Evolutionary conservation across 495 filamentous ascomycete genomes (phyloP).

Genomic region (Sphaerosporella brunnea): DNA sequence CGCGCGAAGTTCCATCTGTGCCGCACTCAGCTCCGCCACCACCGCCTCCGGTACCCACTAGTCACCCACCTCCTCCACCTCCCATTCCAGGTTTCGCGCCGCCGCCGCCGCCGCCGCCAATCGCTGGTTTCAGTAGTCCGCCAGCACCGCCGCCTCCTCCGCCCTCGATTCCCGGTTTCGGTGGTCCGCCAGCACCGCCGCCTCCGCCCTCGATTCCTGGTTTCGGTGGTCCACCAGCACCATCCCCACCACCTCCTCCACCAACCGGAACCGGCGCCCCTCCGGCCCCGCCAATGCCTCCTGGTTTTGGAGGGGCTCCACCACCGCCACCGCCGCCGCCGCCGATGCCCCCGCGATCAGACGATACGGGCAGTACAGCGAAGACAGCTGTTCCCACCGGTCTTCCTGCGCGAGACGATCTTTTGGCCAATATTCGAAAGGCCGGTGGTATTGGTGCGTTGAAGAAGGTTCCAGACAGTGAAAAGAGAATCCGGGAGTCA

Average conservation of each 20-base stretch:
- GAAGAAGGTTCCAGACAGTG: constrained; percentile 46
- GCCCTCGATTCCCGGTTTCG: constrained; percentile 19
- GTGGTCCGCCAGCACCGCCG: constrained; percentile 25
- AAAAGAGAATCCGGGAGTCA: constrained; percentile 13
- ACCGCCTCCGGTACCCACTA: constrained; percentile 13
- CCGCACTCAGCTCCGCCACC: constrained; percentile 22
- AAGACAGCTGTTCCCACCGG: constrained; percentile 36
- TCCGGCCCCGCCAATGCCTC: constrained; percentile 34
- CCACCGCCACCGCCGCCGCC: constrained; percentile 50
- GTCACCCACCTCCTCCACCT: constrained; percentile 23
- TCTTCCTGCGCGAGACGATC: constrained; percentile 35
- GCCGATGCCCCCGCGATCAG: constrained; percentile 34
- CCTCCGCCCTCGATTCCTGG: constrained; percentile 29
- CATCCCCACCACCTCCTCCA: constrained; percentile 29
- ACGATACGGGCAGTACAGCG: constrained; percentile 40
- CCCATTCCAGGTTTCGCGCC: constrained; percentile 18
- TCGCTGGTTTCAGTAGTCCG: constrained; percentile 12
- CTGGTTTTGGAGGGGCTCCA: constrained; percentile 28
- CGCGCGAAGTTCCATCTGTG: constrained; percentile 13
- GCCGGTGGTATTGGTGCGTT: constrained; percentile 55
- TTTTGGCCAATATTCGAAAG: constrained; percentile 67
- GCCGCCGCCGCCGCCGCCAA: constrained; percentile 27
- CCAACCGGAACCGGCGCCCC: constrained; percentile 22
- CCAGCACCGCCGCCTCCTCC: constrained; percentile 28
- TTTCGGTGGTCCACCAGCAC: constrained; percentile 29